These are phyloP conservation scores for Cladosporium oxysporum DNA, from an alignment of 2,329 filamentous ascomycete genomes.

Conservation along the genomic window DNA sequence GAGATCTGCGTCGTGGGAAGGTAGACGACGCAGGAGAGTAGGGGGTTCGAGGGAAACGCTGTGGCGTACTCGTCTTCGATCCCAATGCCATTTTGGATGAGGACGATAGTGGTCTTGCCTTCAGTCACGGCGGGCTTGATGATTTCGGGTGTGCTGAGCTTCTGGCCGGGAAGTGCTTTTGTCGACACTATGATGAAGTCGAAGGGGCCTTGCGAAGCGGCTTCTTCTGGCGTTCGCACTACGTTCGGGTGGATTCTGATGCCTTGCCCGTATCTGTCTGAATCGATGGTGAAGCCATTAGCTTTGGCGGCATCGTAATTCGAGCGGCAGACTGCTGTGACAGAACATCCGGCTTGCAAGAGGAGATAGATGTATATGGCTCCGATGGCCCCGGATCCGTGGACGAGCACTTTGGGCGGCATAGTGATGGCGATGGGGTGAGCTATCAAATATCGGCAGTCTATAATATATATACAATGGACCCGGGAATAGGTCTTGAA, in stretches of 20 bases:
- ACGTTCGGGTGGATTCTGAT: constrained; percentile 41
- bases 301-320: constrained; percentile 46
- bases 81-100: constrained; percentile 63
- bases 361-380: constrained; percentile 47
- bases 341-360: constrained; percentile 39
- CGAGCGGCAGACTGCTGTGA: constrained; percentile 49
- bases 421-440: constrained; percentile 17
- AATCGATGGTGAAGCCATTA: constrained; percentile 46
- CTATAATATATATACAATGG: neutral
- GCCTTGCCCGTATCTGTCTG: constrained; percentile 39
- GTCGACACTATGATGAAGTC: constrained; percentile 52
- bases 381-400: constrained; percentile 47
- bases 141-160: constrained; percentile 35
- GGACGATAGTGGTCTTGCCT: constrained; percentile 54
- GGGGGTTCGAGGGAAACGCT: constrained; percentile 53
- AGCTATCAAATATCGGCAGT: neutral
- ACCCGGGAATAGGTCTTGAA: too few relatives aligned
- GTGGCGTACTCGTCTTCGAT: constrained; percentile 58
- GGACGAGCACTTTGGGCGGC: constrained; percentile 41
- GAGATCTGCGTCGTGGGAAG: constrained; percentile 50
- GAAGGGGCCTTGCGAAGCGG: constrained; percentile 37
- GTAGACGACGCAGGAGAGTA: constrained; percentile 60
- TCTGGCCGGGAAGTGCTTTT: constrained; percentile 46
- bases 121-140: constrained; percentile 44
- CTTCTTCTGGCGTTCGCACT: constrained; percentile 40